Percentiles rank a stretch among this genome's conserved stretches.
Evolutionary conservation across 352 stramenopile species (phyloP).

Genomic region (Phytophthora europaea): DNA sequence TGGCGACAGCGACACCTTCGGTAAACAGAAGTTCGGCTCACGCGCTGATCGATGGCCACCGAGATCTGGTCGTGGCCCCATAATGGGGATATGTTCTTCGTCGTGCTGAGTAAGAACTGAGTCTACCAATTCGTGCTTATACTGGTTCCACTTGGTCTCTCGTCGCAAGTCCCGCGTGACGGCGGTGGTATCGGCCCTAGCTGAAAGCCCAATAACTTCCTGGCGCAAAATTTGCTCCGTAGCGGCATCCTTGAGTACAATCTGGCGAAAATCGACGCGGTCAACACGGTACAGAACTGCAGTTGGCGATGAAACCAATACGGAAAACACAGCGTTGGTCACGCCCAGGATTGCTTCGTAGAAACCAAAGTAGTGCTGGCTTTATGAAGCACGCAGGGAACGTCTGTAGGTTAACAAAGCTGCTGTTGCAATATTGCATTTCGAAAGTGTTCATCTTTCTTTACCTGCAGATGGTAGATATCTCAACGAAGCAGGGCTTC

Average conservation of each 20-base stretch:
- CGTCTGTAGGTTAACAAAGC: constrained; percentile 9
- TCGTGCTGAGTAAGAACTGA: constrained; percentile 49
- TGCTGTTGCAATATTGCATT: background rate
- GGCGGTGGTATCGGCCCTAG: constrained; percentile 49
- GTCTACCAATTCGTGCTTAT: constrained; percentile 57
- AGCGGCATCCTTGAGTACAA: constrained; percentile 60
- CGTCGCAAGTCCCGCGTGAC: constrained; percentile 58
- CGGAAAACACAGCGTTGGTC: constrained; percentile 57
- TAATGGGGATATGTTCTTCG: constrained; percentile 45
- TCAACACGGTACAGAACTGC: constrained; percentile 74
- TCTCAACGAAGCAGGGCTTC: constrained; percentile 59
- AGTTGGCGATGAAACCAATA: constrained; percentile 68
- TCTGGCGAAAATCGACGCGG: constrained; percentile 75
- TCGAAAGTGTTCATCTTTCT: background rate
- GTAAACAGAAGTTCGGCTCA: constrained; percentile 32
- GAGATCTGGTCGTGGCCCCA: constrained; percentile 50
- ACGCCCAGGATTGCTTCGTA: constrained; percentile 60
- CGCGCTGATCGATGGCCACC: constrained; percentile 27
- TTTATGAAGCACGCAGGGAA: constrained; percentile 14
- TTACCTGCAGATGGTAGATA: constrained; percentile 65
- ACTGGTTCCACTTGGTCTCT: constrained; percentile 61
- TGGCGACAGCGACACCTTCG: constrained; percentile 24
- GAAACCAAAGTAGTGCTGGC: constrained; percentile 71
- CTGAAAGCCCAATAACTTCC: constrained; percentile 51
- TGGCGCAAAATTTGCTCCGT: constrained; percentile 57